A percentile compares a stretch with the other conserved stretches of the same genome.
Conservation (phyloP, 192 early-diverging fungal species). For the Linnemannia hyalina region DNA sequence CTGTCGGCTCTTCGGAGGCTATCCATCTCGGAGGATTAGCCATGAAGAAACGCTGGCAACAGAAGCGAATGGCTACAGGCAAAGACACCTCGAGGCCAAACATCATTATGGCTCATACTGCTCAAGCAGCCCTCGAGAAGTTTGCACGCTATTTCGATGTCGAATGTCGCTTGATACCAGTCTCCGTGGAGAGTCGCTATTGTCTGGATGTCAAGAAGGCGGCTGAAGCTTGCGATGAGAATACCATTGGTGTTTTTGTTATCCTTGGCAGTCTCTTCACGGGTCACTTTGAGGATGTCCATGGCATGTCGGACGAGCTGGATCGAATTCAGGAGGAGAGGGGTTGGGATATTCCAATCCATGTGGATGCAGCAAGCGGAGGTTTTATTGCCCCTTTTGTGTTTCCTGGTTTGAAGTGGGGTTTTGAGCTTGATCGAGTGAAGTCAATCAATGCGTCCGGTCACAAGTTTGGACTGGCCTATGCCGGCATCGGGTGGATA, state of each 20-base stretch:
- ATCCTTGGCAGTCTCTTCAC: conserved; percentile 83
- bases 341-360: conserved; percentile 81
- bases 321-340: conserved; percentile 69
- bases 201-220: conserved; percentile 75
- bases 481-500: conserved; percentile 87
- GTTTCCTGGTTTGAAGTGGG: conserved; percentile 79
- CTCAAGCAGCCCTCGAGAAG: conserved; percentile 68
- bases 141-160: conserved; percentile 73
- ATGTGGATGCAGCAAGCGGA: conserved; percentile 88
- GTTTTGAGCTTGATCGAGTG: conserved; percentile 70
- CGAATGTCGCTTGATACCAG: conserved; percentile 13
- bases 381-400: conserved; percentile 89
- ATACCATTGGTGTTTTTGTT: conserved; percentile 83
- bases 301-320: conserved; percentile 70
- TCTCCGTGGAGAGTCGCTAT: conserved; percentile 52
- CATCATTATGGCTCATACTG: conserved; percentile 79
- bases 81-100: conserved; percentile 79
- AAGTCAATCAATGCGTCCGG: conserved; percentile 86
- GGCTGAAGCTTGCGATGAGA: conserved; percentile 80
- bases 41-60: conserved; percentile 84
- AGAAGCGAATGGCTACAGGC: conserved; percentile 66
- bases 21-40: conserved; percentile 84
- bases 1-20: conserved; percentile 83
- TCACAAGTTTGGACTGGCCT: conserved; percentile 89
- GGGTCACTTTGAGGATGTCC: conserved; percentile 85